Base-by-base conservation (phyloP, 371 early-diverging fungal genomes). In the Mucor racemosus region DNA sequence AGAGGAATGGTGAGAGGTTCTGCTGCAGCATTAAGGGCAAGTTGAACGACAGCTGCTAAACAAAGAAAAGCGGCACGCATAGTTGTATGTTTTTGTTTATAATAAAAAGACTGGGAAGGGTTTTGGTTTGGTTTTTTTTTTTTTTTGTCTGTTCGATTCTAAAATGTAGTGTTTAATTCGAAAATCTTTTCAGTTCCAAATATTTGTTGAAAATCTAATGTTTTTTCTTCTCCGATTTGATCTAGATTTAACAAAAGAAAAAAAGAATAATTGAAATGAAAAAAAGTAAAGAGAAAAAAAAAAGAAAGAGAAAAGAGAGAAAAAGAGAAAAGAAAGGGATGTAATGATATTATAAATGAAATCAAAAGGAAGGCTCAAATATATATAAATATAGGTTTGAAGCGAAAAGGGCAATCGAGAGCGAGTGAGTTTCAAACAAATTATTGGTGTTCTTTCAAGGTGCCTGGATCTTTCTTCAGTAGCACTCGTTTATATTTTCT, bases 31-130 rank as follows among this genome's bases (percentile, higher is more conserved):
- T 60, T 69, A 15, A 81, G 69, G n/a, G 77, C 77, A 40, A 81
- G 59, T 68, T 78, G 77, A 62, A 77, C 79, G 57, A 81, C 62
- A 55, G 75, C 76, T 60, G 82, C 79, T 53, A 81, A 76, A 65
- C 74, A 75, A 61, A 81, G 60, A 67, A 81, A 66, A 56, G 79
- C 68, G 21, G 75, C 50, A 67, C 77, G 77, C 82, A 81, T 81
- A 44, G 50, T 50, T 50, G 50, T 50, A 26, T 50, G 21, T n/a
- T 41, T 73, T 46, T 40, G 33, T 58, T 62, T 11, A 17, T 1
- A 13, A 42, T 26, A 56, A 39, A 73, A 66, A 73, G 74, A 73
- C 34, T 69, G 70, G 67, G 60, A 72, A 67, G 64, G 64, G 64
- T 60, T 41, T 65, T 58, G n/a, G n/a, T n/a, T n/a, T n/a, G n/a